Percentiles rank a stretch among this genome's conserved stretches.
Evolutionary conservation across 306 rosid genomes (phyloP).

Genomic region (Vigna trinervia): DNA sequence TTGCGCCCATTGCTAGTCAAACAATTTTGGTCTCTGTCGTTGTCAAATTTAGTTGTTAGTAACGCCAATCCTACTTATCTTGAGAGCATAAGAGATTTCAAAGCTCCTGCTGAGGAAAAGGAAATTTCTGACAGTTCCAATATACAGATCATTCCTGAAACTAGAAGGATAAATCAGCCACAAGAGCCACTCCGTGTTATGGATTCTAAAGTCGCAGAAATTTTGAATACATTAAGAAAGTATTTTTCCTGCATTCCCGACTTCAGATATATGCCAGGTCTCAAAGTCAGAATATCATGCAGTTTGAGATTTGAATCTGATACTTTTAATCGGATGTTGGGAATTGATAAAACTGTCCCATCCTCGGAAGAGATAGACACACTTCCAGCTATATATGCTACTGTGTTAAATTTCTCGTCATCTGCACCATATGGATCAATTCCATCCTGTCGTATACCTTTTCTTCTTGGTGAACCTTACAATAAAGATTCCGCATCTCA

Average conservation of each 20-base stretch:
- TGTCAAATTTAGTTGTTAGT: constrained; percentile 67
- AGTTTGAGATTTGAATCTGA: constrained; percentile 77
- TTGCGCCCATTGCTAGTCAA: constrained; percentile 71
- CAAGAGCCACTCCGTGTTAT: constrained; percentile 79
- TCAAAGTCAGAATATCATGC: constrained; percentile 75
- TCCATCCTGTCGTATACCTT: constrained; percentile 79
- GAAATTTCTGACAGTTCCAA: constrained; percentile 54
- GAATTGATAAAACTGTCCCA: constrained; percentile 51
- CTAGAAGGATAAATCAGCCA: constrained; percentile 56
- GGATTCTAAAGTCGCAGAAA: constrained; percentile 88
- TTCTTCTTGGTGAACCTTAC: constrained; percentile 87
- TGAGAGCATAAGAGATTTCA: constrained; percentile 66
- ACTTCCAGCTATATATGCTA: constrained; percentile 93
- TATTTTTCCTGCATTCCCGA: constrained; percentile 94
- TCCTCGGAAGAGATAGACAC: constrained; percentile 59
- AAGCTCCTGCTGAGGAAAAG: constrained; percentile 67
- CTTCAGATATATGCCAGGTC: constrained; percentile 83
- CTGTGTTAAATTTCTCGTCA: constrained; percentile 78
- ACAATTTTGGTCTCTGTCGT: constrained; percentile 92
- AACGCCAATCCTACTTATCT: constrained; percentile 58
- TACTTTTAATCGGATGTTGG: constrained; percentile 68
- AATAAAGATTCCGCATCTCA: constrained; percentile 51
- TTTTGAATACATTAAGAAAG: constrained; percentile 69
- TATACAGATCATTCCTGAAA: constrained; percentile 49
- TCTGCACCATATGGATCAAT: constrained; percentile 88